A percentile compares a stretch with the other conserved stretches of the same genome.
Conservation (phyloP, 2,329 filamentous ascomycete species). For the Gaeumannomyces sp. region DNA sequence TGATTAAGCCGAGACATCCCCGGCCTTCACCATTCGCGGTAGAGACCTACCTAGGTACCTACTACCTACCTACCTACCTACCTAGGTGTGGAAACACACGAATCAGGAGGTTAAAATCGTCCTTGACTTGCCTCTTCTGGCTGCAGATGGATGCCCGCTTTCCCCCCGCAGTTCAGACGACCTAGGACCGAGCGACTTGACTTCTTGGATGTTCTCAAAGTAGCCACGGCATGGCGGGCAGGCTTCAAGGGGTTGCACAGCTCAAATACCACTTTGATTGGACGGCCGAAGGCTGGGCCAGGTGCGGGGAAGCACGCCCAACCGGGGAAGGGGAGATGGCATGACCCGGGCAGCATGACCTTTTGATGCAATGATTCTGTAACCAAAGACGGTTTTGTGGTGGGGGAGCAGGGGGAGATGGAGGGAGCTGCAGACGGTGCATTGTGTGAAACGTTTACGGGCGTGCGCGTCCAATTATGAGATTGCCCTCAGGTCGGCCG, state of each 20-base stretch:
- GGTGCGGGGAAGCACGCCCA: not conserved
- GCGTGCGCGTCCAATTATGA: no score
- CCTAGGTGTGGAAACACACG: not conserved
- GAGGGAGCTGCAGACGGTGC: no score
- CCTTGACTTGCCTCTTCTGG: not conserved
- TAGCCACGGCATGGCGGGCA: not conserved
- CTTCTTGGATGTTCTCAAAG: no score
- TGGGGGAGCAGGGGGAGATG: no score
- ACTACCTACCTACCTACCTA: no score
- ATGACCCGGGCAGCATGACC: not conserved
- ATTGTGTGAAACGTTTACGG: no score
- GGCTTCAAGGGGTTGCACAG: not conserved
- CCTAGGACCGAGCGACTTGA: not conserved
- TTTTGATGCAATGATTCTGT: not conserved
- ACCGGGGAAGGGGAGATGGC: not conserved
- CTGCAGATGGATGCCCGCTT: no score
- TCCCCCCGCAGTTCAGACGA: no score
- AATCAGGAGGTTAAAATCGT: not conserved
- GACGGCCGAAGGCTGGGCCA: constrained; percentile 1
- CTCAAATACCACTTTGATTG: not conserved
- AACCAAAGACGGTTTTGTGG: not conserved
- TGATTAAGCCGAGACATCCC: not conserved
- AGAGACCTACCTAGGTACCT: no score
- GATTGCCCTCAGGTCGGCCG: no score
- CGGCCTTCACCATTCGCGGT: no score